Evolutionary conservation across 352 stramenopile species (phyloP).

Genomic region (Sclerospora graminicola): DNA sequence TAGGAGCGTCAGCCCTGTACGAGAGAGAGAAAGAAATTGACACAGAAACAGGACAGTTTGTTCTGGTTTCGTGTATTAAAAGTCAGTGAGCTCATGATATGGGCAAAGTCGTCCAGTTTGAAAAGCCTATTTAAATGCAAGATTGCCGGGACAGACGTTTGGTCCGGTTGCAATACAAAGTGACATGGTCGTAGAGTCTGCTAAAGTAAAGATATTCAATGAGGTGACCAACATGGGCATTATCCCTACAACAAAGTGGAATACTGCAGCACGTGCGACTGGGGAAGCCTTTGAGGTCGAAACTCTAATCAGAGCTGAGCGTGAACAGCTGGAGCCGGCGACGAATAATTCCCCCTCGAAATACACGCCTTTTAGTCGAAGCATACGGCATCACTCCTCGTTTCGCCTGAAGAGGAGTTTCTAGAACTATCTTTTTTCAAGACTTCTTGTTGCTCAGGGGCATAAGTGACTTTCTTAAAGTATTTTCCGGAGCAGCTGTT

Average conservation of each 20-base stretch:
- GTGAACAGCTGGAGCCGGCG: constrained; percentile 19
- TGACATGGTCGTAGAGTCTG: constrained; percentile 20
- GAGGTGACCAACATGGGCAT: constrained; percentile 29
- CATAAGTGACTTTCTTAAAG: constrained; percentile 87
- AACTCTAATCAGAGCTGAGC: constrained; percentile 17
- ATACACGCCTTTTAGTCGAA: no score
- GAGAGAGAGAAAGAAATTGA: constrained; percentile 44
- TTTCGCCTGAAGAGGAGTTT: no score
- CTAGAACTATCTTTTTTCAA: constrained; percentile 34
- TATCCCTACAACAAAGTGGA: constrained; percentile 21
- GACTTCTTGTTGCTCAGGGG: constrained; percentile 80
- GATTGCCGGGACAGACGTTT: constrained; percentile 19
- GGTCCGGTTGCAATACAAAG: constrained; percentile 14
- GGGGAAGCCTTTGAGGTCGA: constrained; percentile 22
- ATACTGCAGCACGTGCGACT: constrained; percentile 23
- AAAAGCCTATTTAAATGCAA: constrained; percentile 7
- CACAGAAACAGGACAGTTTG: constrained; percentile 33
- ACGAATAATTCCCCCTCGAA: constrained; percentile 32
- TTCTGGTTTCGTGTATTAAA: constrained; percentile 41
- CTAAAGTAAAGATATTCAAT: constrained; percentile 22
- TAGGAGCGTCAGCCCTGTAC: constrained; percentile 24
- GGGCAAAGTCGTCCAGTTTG: constrained; percentile 23
- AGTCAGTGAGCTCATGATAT: constrained; percentile 1
- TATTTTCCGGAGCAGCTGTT: constrained; percentile 89
- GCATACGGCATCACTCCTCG: no score